Conservation (phyloP, 805 yeast species). For the Lipomyces japonicus region DNA sequence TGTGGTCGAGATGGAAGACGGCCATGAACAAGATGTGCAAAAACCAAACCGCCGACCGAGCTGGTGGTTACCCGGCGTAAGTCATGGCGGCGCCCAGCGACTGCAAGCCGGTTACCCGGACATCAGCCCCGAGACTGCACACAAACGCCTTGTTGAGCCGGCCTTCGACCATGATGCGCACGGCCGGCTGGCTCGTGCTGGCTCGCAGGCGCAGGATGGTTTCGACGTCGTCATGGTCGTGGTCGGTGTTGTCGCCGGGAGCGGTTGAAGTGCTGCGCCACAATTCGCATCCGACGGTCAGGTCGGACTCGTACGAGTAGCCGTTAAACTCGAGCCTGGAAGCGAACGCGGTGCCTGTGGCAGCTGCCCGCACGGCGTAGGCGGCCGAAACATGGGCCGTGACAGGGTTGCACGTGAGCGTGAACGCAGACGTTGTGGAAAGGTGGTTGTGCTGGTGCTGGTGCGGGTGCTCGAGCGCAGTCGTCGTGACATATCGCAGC, state of each 20-base stretch:
- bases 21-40: too few species aligned
- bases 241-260: background rate
- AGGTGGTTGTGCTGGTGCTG: too few species aligned
- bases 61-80: too few species aligned
- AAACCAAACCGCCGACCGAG: too few species aligned
- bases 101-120: too few species aligned
- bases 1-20: too few species aligned
- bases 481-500: constrained; percentile 75
- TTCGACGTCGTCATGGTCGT: background rate
- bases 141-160: too few species aligned
- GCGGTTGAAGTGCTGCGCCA: too few species aligned
- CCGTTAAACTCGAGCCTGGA: constrained; percentile 85
- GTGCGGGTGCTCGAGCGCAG: too few species aligned
- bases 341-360: constrained; percentile 64
- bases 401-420: constrained; percentile 81
- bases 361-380: constrained; percentile 75
- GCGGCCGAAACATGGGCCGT: constrained; percentile 86
- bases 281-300: constrained; percentile 80
- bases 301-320: constrained; percentile 83
- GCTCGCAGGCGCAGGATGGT: background rate
- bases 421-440: constrained; percentile 84
- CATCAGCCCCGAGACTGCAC: too few species aligned
- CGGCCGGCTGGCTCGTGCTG: background rate
- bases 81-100: too few species aligned
- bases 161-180: too few species aligned